These are phyloP conservation scores for Achaetomium macrosporum DNA, from an alignment of 2,329 filamentous ascomycete genomes.

Conservation along the genomic window DNA sequence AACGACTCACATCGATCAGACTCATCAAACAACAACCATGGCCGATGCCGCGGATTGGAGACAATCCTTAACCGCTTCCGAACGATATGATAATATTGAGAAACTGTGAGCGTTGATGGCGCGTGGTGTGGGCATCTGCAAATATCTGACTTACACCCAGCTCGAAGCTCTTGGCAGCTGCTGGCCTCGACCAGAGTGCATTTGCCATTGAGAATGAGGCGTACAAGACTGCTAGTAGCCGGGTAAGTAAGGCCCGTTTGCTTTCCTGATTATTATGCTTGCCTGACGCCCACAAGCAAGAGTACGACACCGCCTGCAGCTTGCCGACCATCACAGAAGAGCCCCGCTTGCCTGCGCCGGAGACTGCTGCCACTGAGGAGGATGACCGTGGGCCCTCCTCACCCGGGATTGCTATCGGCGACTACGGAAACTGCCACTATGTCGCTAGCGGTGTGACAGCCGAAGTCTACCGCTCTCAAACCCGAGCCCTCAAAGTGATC, in stretches of 20 bases:
- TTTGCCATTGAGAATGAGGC: slow-evolving; percentile 61
- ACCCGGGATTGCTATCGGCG: slow-evolving; percentile 45
- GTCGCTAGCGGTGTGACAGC: slow-evolving; percentile 71
- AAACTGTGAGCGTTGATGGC: slow-evolving; percentile 47
- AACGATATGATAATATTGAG: slow-evolving; percentile 58
- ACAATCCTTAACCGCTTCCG: slow-evolving; percentile 47
- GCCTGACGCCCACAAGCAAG: slow-evolving; percentile 41
- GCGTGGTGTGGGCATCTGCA: neutral
- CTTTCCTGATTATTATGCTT: slow-evolving; percentile 17
- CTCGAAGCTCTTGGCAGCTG: slow-evolving; percentile 15
- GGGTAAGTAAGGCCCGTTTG: slow-evolving; percentile 40
- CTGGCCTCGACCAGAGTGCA: slow-evolving; percentile 39
- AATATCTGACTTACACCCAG: slow-evolving; percentile 11
- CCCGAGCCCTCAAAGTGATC: slow-evolving; percentile 77
- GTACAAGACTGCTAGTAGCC: slow-evolving; percentile 51
- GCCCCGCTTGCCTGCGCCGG: neutral
- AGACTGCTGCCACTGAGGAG: neutral
- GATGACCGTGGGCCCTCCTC: neutral
- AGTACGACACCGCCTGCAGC: slow-evolving; percentile 47
- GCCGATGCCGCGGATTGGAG: slow-evolving; percentile 40
- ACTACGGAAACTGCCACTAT: slow-evolving; percentile 48
- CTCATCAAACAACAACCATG: slow-evolving; percentile 11
- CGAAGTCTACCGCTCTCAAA: slow-evolving; percentile 65
- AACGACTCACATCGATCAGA: neutral
- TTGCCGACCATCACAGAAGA: slow-evolving; percentile 9